Evolutionary conservation across 148 eudicot species (phyloP).

Genomic region (Nepenthes mirabilis): DNA sequence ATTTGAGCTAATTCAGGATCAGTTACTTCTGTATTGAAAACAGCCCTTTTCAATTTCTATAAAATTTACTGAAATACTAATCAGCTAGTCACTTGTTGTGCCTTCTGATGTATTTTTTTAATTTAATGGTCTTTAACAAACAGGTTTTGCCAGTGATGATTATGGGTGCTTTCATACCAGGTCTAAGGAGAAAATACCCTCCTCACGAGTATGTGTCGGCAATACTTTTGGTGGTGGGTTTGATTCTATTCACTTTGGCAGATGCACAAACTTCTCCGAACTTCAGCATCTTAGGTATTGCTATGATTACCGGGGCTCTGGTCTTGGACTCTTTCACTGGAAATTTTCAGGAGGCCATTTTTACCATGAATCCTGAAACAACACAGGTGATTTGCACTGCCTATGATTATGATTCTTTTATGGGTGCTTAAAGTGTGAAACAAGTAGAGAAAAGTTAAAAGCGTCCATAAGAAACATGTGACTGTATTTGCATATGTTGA

Average conservation of each 20-base stretch:
- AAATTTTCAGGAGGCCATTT: slow-evolving; percentile 89
- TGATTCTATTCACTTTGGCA: slow-evolving; percentile 85
- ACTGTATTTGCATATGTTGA: not conserved
- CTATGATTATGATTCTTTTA: not conserved
- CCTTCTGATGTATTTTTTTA: not conserved
- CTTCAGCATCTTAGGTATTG: slow-evolving; percentile 69
- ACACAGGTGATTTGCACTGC: slow-evolving; percentile 46
- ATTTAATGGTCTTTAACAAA: not conserved
- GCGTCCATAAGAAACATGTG: slow-evolving; percentile 4
- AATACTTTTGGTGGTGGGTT: slow-evolving; percentile 58
- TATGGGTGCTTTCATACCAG: slow-evolving; percentile 93
- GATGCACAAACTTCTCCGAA: slow-evolving; percentile 91
- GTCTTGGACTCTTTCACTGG: slow-evolving; percentile 87
- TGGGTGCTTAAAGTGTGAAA: not conserved
- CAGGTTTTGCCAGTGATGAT: slow-evolving; percentile 96
- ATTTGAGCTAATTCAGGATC: no score
- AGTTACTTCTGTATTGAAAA: no score
- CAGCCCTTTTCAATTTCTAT: no score
- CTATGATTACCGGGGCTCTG: slow-evolving; percentile 79
- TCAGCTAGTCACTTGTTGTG: not conserved
- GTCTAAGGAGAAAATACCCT: slow-evolving; percentile 76
- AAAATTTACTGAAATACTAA: no score
- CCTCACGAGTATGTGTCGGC: slow-evolving; percentile 72
- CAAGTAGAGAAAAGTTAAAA: not conserved
- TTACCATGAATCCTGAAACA: slow-evolving; percentile 78